phyloP scores from a whole-genome alignment of 306 rosid genomes.

The Arachis hypogaea region DNA sequence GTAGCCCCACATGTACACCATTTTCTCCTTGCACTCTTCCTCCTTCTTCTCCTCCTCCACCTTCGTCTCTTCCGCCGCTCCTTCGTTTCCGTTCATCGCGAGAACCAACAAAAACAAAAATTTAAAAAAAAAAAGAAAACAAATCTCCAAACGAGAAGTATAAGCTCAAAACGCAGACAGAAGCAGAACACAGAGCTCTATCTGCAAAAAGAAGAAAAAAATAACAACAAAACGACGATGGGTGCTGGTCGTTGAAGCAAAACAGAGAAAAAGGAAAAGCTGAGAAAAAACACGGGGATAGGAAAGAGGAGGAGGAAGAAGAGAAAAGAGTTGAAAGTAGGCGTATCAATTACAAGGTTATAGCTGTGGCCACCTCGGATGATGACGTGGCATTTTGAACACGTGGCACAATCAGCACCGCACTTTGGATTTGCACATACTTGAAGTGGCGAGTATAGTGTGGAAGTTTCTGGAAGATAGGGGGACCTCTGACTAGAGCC shows the following conservation, averaged over 20 bases:
- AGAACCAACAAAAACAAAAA: not conserved
- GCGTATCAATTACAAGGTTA: conserved; percentile 56
- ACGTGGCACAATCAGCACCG: conserved; percentile 61
- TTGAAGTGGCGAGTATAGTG: conserved; percentile 9
- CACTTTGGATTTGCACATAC: conserved; percentile 1
- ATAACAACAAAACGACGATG: conserved; percentile 35
- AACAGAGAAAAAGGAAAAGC: conserved; percentile 1
- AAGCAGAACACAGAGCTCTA: not conserved
- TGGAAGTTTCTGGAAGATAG: conserved; percentile 63
- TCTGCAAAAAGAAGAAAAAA: not conserved
- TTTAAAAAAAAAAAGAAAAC: too few species aligned
- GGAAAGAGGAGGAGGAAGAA: not conserved
- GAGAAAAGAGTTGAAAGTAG: not conserved
- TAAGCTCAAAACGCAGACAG: conserved; percentile 29
- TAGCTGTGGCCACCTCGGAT: conserved; percentile 51
- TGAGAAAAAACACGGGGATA: not conserved
- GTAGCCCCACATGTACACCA: conserved; percentile 87
- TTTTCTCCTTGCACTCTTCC: conserved; percentile 45
- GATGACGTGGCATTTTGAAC: conserved; percentile 37
- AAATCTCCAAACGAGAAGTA: conserved; percentile 17
- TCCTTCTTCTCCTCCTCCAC: conserved; percentile 50
- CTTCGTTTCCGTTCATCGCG: conserved; percentile 63
- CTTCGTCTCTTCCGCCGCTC: conserved; percentile 41
- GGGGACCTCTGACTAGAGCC: conserved; percentile 27
- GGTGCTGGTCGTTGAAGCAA: not conserved